phyloP scores from a whole-genome alignment of 2,329 filamentous ascomycete genomes.

The Cordyceps militaris region DNA sequence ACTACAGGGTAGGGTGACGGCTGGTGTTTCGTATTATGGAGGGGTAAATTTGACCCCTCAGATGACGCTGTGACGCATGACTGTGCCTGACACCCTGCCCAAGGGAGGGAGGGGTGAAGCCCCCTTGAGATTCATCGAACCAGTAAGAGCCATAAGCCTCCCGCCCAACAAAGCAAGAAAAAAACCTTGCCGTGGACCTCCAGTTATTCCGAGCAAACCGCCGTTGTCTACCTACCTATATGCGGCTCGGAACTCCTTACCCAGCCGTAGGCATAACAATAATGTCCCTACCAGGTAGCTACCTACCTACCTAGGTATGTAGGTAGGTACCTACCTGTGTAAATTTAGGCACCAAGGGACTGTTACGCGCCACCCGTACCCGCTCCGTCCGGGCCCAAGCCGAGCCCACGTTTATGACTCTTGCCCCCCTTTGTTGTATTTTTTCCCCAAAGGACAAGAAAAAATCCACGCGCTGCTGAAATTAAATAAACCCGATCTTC shows the following conservation, averaged over 20 bases:
- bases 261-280: no score
- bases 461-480: not conserved
- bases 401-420: conserved; percentile 4
- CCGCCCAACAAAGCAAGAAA: not conserved
- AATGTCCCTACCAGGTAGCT: no score
- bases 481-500: conserved; percentile 2
- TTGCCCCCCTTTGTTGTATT: not conserved
- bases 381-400: not conserved
- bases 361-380: no score
- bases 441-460: not conserved
- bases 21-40: not conserved
- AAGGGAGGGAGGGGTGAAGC: not conserved
- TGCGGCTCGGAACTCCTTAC: no score
- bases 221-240: no score
- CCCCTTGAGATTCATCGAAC: not conserved
- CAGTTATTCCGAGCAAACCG: no score
- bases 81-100: not conserved
- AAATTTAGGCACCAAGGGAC: no score
- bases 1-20: not conserved
- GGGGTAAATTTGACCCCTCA: conserved; percentile 5
- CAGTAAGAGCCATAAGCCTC: not conserved
- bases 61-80: not conserved
- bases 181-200: no score
- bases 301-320: no score
- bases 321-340: no score